Base-by-base conservation (phyloP, 768 basidiomycete species). In the Boletus sp. region DNA sequence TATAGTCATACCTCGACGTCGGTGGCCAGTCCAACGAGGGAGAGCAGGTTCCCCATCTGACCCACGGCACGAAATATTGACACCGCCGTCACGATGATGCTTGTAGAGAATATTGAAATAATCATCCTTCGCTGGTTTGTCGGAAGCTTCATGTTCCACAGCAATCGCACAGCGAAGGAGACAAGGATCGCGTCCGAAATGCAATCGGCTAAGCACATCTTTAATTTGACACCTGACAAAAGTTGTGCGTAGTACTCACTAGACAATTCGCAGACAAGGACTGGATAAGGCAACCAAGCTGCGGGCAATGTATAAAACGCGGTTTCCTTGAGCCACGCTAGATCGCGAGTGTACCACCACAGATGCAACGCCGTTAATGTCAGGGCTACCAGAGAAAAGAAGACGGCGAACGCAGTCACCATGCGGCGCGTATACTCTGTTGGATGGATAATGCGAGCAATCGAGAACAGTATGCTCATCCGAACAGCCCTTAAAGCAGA, bases 401-500 rank as follows among this genome's bases (percentile, higher is more conserved):
- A 33, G 42, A 28, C 5, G 15, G 40, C 47, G 35, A 68, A 17
- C 2, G 18, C 58, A 35, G 29, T 46, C 50, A 68, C 52, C 18
- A 53, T 30, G 36, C 39, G 57, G 30, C 50, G 62, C 45, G 48
- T 50, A 24, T 8, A n/a, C 40, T 53, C 24, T 10, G 62, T 45
- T 1, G 59, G 49, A 53, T 63, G 59, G 29, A 52, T 54, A 15
- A 68, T 56, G 33, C 67, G 67, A 42, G 53, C 60, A 32, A 68
- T 46, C 20, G 67, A 68, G 30, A 61, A 57, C 33, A 62, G 30
- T 41, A 64, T 55, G 36, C 64, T 68, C 59, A 60, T 52, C 20
- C 67, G 67, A 17, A 67, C 61, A 48, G 54, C 47, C 67, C 63
- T 69, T 51, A 9, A 33, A 41, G 10, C 1, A 48, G 29, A 46